These are phyloP conservation scores for Neohortaea acidophila DNA, from an alignment of 495 filamentous ascomycete species.

Conservation along the genomic window DNA sequence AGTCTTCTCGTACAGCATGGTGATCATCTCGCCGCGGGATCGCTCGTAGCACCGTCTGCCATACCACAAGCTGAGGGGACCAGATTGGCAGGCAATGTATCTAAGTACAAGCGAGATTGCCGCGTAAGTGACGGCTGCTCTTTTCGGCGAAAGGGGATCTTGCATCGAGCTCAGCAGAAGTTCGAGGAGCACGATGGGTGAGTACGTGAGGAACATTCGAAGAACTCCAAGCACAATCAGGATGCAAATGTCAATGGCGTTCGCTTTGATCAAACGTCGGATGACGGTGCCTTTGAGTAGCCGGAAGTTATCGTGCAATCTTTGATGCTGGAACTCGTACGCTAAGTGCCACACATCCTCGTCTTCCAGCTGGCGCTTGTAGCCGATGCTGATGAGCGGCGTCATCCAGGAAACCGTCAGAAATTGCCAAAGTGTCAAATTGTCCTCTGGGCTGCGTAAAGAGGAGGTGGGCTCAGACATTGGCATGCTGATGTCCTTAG, in stretches of 20 bases:
- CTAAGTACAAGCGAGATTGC: conserved; percentile 42
- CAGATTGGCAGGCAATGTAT: conserved; percentile 47
- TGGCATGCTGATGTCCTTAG: conserved; percentile 45
- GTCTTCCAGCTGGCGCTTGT: conserved; percentile 48
- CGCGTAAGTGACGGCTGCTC: conserved; percentile 51
- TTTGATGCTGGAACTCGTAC: conserved; percentile 60
- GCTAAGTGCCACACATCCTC: conserved; percentile 64
- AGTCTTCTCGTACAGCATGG: conserved; percentile 77
- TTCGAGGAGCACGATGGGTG: conserved; percentile 54
- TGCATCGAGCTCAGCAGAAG: conserved; percentile 55
- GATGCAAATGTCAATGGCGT: conserved; percentile 59
- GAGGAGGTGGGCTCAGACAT: conserved; percentile 41
- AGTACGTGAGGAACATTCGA: conserved; percentile 46
- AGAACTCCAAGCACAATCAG: conserved; percentile 44
- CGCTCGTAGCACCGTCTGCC: conserved; percentile 61
- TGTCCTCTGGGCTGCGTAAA: conserved; percentile 67
- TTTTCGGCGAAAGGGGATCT: conserved; percentile 31
- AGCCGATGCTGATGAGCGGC: conserved; percentile 50
- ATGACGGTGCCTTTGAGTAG: conserved; percentile 57
- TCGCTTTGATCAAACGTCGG: conserved; percentile 50
- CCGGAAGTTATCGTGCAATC: conserved; percentile 56
- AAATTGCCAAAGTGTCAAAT: conserved; percentile 64
- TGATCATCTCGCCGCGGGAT: conserved; percentile 70
- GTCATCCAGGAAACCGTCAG: conserved; percentile 72
- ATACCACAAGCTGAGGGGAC: conserved; percentile 60